Percentiles rank a stretch among this genome's conserved stretches.
Evolutionary conservation across 495 filamentous ascomycete genomes (phyloP).

Genomic region (Aspergillus haitiensis): DNA sequence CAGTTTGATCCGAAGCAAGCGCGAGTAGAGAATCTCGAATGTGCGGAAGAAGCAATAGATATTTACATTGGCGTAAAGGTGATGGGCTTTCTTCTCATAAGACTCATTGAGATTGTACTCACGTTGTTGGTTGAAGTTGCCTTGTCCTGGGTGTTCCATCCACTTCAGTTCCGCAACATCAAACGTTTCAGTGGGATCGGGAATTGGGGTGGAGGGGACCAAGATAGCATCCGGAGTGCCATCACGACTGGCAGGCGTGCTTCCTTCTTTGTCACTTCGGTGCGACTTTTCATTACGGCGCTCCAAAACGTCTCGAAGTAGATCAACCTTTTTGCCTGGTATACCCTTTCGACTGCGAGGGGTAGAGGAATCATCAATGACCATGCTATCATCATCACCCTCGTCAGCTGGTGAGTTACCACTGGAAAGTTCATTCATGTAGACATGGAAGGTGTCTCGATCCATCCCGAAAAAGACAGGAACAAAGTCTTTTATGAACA

Average conservation of each 20-base stretch:
- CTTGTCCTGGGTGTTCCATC: slow-evolving; percentile 58
- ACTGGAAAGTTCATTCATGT: slow-evolving; percentile 67
- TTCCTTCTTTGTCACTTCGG: slow-evolving; percentile 70
- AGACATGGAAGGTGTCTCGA: slow-evolving; percentile 70
- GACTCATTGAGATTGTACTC: slow-evolving; percentile 76
- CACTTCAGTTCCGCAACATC: slow-evolving; percentile 53
- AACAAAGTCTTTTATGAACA: slow-evolving; percentile 86
- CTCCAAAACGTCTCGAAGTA: slow-evolving; percentile 85
- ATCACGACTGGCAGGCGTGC: slow-evolving; percentile 74
- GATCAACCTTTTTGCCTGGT: slow-evolving; percentile 72
- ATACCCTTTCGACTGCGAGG: slow-evolving; percentile 58
- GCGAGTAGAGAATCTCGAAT: slow-evolving; percentile 83
- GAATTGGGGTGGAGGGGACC: slow-evolving; percentile 44
- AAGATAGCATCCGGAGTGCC: slow-evolving; percentile 81
- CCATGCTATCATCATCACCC: slow-evolving; percentile 61
- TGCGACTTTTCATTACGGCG: slow-evolving; percentile 64
- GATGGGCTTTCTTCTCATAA: slow-evolving; percentile 74
- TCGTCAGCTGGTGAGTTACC: slow-evolving; percentile 67
- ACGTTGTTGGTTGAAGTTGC: slow-evolving; percentile 53
- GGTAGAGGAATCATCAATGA: slow-evolving; percentile 50
- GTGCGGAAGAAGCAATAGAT: slow-evolving; percentile 92
- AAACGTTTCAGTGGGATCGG: slow-evolving; percentile 49
- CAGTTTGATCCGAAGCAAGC: slow-evolving; percentile 77
- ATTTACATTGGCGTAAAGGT: slow-evolving; percentile 84
- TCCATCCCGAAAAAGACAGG: slow-evolving; percentile 86